Conservation (phyloP, 176 grass and related monocot species). For the Phoenix dactylifera region DNA sequence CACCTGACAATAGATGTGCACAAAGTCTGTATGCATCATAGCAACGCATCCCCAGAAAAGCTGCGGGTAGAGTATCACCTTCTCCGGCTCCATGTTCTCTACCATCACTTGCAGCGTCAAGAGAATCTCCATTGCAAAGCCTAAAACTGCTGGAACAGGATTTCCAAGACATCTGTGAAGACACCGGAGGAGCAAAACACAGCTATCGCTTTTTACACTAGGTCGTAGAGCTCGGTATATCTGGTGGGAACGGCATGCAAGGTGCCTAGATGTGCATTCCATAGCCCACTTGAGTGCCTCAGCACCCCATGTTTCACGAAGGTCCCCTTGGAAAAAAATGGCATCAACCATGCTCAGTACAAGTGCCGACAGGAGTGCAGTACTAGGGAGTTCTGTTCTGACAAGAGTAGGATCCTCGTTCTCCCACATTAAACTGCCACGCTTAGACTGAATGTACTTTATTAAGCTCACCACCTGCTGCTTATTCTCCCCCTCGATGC, state of each 20-base stretch:
- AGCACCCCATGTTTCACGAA: constrained; percentile 89
- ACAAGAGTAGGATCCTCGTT: constrained; percentile 87
- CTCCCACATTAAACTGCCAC: constrained; percentile 98
- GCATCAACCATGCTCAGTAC: constrained; percentile 97
- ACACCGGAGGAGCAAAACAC: constrained; percentile 81
- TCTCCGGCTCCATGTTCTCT: constrained; percentile 89
- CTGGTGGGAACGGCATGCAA: constrained; percentile 89
- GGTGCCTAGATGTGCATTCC: constrained; percentile 85
- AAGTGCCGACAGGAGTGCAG: constrained; percentile 75
- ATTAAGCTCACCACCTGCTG: constrained; percentile 94
- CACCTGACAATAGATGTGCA: constrained; percentile 89
- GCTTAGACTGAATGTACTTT: constrained; percentile 95
- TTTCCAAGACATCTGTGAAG: constrained; percentile 91
- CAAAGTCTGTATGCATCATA: constrained; percentile 95
- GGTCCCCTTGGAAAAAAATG: constrained; percentile 97
- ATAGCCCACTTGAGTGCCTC: constrained; percentile 99
- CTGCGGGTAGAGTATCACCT: constrained; percentile 97
- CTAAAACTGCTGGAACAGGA: constrained; percentile 72
- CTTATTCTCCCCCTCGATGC: constrained; percentile 83
- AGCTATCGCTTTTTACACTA: constrained; percentile 86
- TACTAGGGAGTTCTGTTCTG: constrained; percentile 65
- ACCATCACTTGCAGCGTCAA: constrained; percentile 97
- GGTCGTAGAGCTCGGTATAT: constrained; percentile 93
- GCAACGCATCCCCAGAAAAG: constrained; percentile 98
- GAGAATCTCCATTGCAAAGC: constrained; percentile 91